phyloP scores from a whole-genome alignment of 106 monocot genomes.

The Xerophyta viscosa region DNA sequence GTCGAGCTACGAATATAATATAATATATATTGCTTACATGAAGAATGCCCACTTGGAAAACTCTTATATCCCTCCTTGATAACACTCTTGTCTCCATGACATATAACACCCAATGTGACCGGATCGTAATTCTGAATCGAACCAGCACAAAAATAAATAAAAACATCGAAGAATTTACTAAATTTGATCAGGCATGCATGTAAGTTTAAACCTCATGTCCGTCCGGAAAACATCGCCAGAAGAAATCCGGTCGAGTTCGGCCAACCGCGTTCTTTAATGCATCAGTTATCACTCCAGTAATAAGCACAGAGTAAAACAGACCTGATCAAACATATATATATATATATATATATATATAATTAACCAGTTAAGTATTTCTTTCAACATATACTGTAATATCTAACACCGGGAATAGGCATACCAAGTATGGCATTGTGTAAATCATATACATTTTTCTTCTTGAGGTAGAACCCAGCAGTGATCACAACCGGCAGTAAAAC shows the following conservation, averaged over 20 bases:
- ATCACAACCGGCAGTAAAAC: conserved; percentile 12
- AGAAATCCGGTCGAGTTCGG: conserved; percentile 19
- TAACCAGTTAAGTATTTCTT: too few species aligned
- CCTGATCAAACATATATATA: too few species aligned
- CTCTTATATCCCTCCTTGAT: conserved; percentile 86
- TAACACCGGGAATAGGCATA: neutral
- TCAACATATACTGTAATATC: too few species aligned
- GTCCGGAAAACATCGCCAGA: conserved; percentile 23
- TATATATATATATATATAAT: too few species aligned
- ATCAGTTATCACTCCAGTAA: conserved; percentile 19
- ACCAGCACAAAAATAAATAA: neutral
- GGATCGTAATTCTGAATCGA: conserved; percentile 37
- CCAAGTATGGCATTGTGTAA: conserved; percentile 17
- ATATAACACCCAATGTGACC: conserved; percentile 45
- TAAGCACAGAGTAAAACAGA: conserved; percentile 10
- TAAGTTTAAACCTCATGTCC: conserved; percentile 8
- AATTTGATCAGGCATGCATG: too few species aligned
- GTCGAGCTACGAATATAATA: too few species aligned
- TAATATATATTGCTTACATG: conserved; percentile 43
- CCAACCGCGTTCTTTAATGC: conserved; percentile 22
- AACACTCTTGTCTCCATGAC: conserved; percentile 59
- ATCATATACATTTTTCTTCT: conserved; percentile 14
- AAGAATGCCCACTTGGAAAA: conserved; percentile 79
- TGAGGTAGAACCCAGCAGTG: conserved; percentile 8
- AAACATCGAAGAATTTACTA: too few species aligned